Evolutionary conservation across 306 rosid species (phyloP).

Genomic region (Casuarina glauca): DNA sequence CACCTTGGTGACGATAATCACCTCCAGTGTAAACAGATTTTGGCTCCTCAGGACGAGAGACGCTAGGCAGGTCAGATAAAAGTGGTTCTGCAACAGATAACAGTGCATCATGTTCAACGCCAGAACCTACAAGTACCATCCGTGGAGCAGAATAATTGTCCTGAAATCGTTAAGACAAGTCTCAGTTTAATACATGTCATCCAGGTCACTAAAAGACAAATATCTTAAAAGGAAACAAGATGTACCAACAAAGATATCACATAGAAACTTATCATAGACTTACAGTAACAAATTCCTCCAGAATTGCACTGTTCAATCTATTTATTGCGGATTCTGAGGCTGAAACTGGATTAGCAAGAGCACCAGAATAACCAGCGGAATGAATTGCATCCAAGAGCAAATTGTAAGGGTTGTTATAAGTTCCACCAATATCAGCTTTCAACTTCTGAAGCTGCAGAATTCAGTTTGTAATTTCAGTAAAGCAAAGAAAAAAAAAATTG

Average conservation of each 20-base stretch:
- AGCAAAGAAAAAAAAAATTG: background rate
- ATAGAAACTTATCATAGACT: constrained; percentile 38
- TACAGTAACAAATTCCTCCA: constrained; percentile 90
- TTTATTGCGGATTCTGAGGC: constrained; percentile 66
- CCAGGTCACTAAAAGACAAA: constrained; percentile 9
- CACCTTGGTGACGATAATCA: constrained; percentile 80
- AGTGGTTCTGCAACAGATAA: constrained; percentile 85
- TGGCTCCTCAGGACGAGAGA: constrained; percentile 59
- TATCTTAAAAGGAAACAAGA: background rate
- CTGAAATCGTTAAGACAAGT: constrained; percentile 47
- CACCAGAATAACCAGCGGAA: constrained; percentile 86
- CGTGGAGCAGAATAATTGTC: constrained; percentile 83
- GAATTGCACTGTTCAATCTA: constrained; percentile 55
- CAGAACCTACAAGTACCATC: constrained; percentile 87
- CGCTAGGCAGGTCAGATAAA: constrained; percentile 73
- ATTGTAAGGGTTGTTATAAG: constrained; percentile 78
- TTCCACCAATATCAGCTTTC: constrained; percentile 75
- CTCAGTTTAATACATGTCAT: constrained; percentile 15
- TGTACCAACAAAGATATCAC: constrained; percentile 8
- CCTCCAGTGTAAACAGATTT: constrained; percentile 82
- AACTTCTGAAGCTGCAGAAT: constrained; percentile 64
- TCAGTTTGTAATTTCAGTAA: constrained; percentile 2
- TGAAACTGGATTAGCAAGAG: constrained; percentile 83
- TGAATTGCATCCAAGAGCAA: constrained; percentile 84
- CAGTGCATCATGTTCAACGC: constrained; percentile 88